Evolutionary conservation across 352 stramenopile species (phyloP).

Genomic region (Globisporangium mamillatum): DNA sequence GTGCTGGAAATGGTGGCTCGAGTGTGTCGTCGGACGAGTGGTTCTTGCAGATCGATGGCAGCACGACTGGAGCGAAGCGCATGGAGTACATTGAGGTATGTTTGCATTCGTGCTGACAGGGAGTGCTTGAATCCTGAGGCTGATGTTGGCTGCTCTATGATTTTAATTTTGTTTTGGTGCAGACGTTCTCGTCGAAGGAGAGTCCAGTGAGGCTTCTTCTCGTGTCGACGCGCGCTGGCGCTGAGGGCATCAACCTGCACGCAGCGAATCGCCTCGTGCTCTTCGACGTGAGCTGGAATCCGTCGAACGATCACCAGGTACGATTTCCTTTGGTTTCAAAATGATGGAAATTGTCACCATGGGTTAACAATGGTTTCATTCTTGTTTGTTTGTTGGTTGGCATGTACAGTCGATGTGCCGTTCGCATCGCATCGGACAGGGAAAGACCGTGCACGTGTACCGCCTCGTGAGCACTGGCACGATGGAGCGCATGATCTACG

Average conservation of each 20-base stretch:
- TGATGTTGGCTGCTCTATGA: neutral
- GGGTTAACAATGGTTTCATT: constrained; percentile 6
- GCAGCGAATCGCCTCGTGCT: constrained; percentile 89
- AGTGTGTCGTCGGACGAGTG: constrained; percentile 36
- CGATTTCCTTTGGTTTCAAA: neutral
- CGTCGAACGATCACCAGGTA: constrained; percentile 87
- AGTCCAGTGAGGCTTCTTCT: constrained; percentile 69
- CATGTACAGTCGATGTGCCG: constrained; percentile 85
- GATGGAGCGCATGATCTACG: constrained; percentile 92
- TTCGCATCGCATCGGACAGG: constrained; percentile 88
- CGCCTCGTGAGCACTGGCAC: constrained; percentile 90
- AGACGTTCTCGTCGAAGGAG: constrained; percentile 59
- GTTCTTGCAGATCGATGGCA: constrained; percentile 83
- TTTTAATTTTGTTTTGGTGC: neutral
- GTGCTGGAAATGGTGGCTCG: neutral
- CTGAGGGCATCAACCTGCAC: constrained; percentile 88
- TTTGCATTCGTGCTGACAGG: neutral
- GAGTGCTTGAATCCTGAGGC: neutral
- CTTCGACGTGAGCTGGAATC: constrained; percentile 92
- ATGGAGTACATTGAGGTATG: constrained; percentile 84
- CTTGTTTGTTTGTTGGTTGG: constrained; percentile 1
- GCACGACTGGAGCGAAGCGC: constrained; percentile 66
- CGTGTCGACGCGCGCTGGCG: constrained; percentile 78
- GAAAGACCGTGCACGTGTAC: constrained; percentile 90
- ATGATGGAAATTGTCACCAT: neutral